Base-by-base conservation (phyloP, 1,284 basidiomycete species). In the Dichomitus squalens region DNA sequence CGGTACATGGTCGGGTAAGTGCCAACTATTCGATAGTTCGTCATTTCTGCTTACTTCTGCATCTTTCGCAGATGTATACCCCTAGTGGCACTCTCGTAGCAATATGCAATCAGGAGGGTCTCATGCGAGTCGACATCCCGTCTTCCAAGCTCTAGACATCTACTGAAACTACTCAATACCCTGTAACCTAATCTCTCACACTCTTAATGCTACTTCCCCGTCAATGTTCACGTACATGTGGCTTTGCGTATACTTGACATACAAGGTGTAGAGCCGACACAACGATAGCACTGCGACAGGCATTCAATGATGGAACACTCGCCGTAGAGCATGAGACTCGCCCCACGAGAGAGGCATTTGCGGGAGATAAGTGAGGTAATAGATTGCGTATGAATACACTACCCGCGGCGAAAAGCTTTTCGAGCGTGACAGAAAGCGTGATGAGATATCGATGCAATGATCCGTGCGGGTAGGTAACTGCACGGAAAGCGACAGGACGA, bases 21-120 rank as follows among this genome's bases (percentile, higher is more conserved):
- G 18, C 41, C n/a, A 25, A 34, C 47, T 51, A 14, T 25, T 35
- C n/a, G n/a, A n/a, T 27, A 21, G 23, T 40, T 25, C 35, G 20
- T 36, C 23, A 27, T 35, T 34, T 31, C 40, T 31, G 29, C 18
- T 4, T 46, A 8, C 46, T 29, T 33, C 40, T 39, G n/a, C 18
- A 57, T 23, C 4, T 36, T 29, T 38, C 39, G n/a, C 55, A 92
- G 90, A 74, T 95, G 65, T 95, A 92, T 70, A 86, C 89, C 6
- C 80, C 80, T 34, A 73, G 78, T 21, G 93, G 94, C 4, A 81
- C 72, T 9, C 76, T 96, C 20, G 78, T 95, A 16, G 94, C 93
- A 11, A 83, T 90, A 8, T 88, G 86, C 33, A 83, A 85, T 20
- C 94, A 96, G 71, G 94, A 96, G 76, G 93, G 94, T 3, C 90